Conservation (phyloP, 2,329 filamentous ascomycete species). For the Fusarium anguioides region DNA sequence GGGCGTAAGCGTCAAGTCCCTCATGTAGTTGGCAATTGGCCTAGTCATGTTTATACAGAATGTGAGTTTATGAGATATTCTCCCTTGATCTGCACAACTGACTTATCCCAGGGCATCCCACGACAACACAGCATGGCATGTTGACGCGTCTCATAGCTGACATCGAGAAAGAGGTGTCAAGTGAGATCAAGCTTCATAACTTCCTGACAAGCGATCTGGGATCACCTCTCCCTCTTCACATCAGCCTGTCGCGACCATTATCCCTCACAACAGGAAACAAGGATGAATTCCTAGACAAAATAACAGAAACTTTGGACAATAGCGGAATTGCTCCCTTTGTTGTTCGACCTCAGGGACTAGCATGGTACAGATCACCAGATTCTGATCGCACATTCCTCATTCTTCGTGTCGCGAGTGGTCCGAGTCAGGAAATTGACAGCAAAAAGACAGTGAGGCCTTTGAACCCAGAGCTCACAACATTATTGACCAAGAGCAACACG, state of each 20-base stretch:
- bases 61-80: constrained; percentile 69
- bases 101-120: constrained; percentile 63
- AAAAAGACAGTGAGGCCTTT: constrained; percentile 44
- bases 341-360: constrained; percentile 54
- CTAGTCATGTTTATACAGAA: constrained; percentile 90
- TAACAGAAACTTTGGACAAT: constrained; percentile 58
- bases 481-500: constrained; percentile 77
- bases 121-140: constrained; percentile 56
- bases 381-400: constrained; percentile 87
- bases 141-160: constrained; percentile 58
- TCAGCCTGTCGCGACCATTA: constrained; percentile 88
- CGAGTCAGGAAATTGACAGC: background rate
- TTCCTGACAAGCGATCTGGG: constrained; percentile 83
- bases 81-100: background rate
- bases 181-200: constrained; percentile 64
- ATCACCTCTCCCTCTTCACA: constrained; percentile 83
- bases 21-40: constrained; percentile 91
- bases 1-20: constrained; percentile 85
- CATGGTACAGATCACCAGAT: constrained; percentile 65
- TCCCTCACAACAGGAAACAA: constrained; percentile 79
- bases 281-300: constrained; percentile 69
- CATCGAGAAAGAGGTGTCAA: constrained; percentile 50
- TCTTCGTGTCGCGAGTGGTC: constrained; percentile 64
- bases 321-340: constrained; percentile 49
- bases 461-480: constrained; percentile 66